phyloP scores from a whole-genome alignment of 2,329 filamentous ascomycete genomes.

The Colletotrichum sp. region DNA sequence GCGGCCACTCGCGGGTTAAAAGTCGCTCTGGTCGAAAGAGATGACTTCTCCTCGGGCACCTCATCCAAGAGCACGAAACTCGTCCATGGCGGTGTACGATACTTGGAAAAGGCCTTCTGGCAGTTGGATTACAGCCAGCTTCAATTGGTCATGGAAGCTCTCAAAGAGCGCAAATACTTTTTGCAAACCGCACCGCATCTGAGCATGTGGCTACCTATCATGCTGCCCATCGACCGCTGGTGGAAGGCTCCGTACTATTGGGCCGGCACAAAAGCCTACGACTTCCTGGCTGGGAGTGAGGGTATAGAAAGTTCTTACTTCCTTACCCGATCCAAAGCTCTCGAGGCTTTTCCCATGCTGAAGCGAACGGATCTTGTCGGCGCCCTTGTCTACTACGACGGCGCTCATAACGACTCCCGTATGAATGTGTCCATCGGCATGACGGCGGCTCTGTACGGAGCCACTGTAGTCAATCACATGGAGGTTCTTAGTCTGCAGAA shows the following conservation, averaged over 20 bases:
- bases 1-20: conserved; percentile 74
- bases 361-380: conserved; percentile 80
- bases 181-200: conserved; percentile 77
- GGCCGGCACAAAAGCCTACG: conserved; percentile 82
- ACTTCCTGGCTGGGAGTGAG: conserved; percentile 83
- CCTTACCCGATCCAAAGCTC: conserved; percentile 81
- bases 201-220: conserved; percentile 76
- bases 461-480: conserved; percentile 82
- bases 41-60: conserved; percentile 76
- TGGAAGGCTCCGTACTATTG: conserved; percentile 81
- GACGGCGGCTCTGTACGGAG: conserved; percentile 87
- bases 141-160: conserved; percentile 72
- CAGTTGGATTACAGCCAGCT: conserved; percentile 78
- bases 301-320: conserved; percentile 92
- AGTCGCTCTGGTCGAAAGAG: conserved; percentile 74
- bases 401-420: conserved; percentile 88
- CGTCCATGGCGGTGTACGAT: conserved; percentile 78
- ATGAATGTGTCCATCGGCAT: conserved; percentile 92
- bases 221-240: conserved; percentile 77
- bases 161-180: conserved; percentile 78
- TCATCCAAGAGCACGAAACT: conserved; percentile 80
- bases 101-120: conserved; percentile 78
- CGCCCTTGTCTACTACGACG: conserved; percentile 89
- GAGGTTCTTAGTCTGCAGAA: conserved; percentile 81
- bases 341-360: conserved; percentile 89